Conservation (phyloP, 225 moss, liverwort and hornwort genomes). For the Marchantia polymorpha region DNA sequence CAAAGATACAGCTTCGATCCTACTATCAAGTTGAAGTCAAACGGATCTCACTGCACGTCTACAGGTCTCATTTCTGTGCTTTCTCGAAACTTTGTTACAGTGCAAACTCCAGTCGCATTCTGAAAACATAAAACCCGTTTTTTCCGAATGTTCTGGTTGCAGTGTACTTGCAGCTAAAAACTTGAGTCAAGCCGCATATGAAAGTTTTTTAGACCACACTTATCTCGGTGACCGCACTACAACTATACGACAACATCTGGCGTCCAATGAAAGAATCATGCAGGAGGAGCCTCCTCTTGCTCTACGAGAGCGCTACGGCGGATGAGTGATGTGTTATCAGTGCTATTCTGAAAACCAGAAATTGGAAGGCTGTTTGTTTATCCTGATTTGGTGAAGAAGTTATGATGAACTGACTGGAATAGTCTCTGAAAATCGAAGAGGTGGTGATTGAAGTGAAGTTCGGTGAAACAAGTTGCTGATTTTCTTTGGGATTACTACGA, state of each 20-base stretch:
- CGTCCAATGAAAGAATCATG: slow-evolving; percentile 58
- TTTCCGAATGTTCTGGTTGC: slow-evolving; percentile 19
- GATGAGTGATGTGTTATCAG: slow-evolving; percentile 28
- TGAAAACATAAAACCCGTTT: not conserved
- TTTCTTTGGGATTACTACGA: too few species aligned
- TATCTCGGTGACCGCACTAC: slow-evolving; percentile 71
- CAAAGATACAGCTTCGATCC: not conserved
- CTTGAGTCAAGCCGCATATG: slow-evolving; percentile 54
- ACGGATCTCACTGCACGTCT: not conserved
- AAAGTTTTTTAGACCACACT: slow-evolving; percentile 85
- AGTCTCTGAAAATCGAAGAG: too few species aligned
- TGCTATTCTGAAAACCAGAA: not conserved
- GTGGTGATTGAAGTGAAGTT: too few species aligned
- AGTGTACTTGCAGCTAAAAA: slow-evolving; percentile 83
- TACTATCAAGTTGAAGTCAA: not conserved
- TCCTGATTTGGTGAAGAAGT: too few species aligned
- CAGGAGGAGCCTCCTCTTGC: slow-evolving; percentile 59
- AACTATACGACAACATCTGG: slow-evolving; percentile 62
- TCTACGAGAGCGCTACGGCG: slow-evolving; percentile 70
- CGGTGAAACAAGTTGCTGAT: too few species aligned
- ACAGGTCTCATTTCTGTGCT: too few species aligned
- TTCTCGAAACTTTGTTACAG: not conserved
- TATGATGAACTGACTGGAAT: too few species aligned
- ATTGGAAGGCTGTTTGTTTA: too few species aligned
- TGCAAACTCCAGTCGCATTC: not conserved